Evolutionary conservation across 768 basidiomycete species (phyloP).

Genomic region (Leucocoprinus leucothites): DNA sequence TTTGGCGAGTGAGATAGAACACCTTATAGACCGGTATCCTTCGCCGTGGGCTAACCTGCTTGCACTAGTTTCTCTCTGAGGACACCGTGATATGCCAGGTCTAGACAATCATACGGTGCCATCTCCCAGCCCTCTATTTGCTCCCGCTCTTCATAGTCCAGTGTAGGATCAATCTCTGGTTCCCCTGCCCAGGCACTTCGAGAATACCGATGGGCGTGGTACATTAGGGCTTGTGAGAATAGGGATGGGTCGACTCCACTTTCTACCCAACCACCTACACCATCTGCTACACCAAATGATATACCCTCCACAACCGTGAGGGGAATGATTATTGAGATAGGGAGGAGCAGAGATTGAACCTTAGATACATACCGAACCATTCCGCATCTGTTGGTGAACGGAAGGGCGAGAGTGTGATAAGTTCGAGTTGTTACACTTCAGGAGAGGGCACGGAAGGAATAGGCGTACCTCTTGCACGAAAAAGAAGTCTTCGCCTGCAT

Average conservation of each 20-base stretch:
- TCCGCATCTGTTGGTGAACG: conserved; percentile 58
- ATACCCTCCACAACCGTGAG: conserved; percentile 54
- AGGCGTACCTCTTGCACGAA: conserved; percentile 63
- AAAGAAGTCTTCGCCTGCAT: conserved; percentile 50
- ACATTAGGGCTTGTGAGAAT: conserved; percentile 92
- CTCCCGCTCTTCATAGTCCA: conserved; percentile 66
- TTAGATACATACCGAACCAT: conserved; percentile 61
- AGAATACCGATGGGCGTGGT: conserved; percentile 72
- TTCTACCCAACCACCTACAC: conserved; percentile 90
- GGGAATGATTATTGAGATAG: conserved; percentile 12
- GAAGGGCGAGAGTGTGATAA: too few relatives aligned
- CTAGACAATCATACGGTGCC: conserved; percentile 67
- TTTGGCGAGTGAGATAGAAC: background rate
- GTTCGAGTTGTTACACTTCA: background rate
- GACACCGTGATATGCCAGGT: conserved; percentile 69
- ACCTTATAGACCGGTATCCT: conserved; percentile 3
- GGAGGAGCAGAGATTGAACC: conserved; percentile 17
- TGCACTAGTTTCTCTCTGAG: conserved; percentile 62
- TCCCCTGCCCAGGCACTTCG: conserved; percentile 78
- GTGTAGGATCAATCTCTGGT: conserved; percentile 76
- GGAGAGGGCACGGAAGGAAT: background rate
- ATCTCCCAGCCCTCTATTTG: conserved; percentile 76
- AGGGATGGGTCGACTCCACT: conserved; percentile 83
- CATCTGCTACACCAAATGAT: conserved; percentile 85
- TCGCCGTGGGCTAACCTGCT: conserved; percentile 50